Conservation (phyloP, 2,329 filamentous ascomycete species). For the Chrysosporium keratinophilum region DNA sequence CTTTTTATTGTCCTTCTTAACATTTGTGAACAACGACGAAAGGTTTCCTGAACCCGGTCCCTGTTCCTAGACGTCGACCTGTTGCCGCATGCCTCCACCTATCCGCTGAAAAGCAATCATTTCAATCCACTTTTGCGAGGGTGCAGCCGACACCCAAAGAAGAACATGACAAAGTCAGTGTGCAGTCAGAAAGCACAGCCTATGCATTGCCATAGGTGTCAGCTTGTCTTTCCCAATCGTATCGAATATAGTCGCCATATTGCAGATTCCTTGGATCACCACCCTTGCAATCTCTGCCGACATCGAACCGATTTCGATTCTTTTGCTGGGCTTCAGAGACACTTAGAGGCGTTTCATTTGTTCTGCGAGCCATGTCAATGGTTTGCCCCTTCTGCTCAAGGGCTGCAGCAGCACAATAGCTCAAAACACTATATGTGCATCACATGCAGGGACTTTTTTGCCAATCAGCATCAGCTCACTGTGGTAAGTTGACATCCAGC, state of each 20-base stretch:
- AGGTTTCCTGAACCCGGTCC: no score
- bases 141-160: neutral
- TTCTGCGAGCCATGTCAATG: conserved; percentile 19
- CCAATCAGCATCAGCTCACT: conserved; percentile 16
- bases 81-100: no score
- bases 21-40: no score
- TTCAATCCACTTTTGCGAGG: neutral
- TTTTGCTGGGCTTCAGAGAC: conserved; percentile 15
- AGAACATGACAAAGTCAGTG: neutral
- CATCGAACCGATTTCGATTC: conserved; percentile 15
- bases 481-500: conserved; percentile 12
- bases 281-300: conserved; percentile 14
- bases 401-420: conserved; percentile 17
- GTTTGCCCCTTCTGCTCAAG: conserved; percentile 17
- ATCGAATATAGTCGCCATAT: conserved; percentile 10
- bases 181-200: neutral
- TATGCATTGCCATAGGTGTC: conserved; percentile 7
- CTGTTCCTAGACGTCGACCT: no score
- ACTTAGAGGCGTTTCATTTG: conserved; percentile 17
- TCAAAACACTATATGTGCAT: conserved; percentile 17
- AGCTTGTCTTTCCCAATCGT: neutral
- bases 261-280: conserved; percentile 8
- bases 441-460: conserved; percentile 18
- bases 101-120: no score
- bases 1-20: no score